phyloP scores from a whole-genome alignment of 139 green algal species.

The Closterium sp. region DNA sequence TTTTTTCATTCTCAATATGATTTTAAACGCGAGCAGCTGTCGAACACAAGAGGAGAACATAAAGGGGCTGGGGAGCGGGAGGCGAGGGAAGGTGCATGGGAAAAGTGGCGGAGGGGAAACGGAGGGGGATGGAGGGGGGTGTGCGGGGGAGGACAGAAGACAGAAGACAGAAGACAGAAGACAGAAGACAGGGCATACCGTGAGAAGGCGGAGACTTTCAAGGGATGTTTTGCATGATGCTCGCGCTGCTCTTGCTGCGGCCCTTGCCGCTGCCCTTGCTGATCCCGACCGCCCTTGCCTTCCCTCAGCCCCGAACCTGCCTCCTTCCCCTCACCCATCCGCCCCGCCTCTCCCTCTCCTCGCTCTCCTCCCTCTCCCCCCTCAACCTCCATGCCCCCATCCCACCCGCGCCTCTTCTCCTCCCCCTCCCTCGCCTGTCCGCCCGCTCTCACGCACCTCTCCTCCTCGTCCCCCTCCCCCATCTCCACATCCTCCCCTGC shows the following conservation, averaged over 20 bases:
- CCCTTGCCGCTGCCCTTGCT: background rate
- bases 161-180: too few species aligned
- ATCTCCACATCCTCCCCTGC: background rate
- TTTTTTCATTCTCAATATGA: too few species aligned
- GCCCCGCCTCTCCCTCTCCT: background rate
- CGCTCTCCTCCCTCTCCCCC: background rate
- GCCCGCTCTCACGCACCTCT: background rate
- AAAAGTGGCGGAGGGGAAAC: background rate
- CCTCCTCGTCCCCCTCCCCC: background rate
- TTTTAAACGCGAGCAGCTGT: too few species aligned
- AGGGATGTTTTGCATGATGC: background rate
- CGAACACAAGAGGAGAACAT: too few species aligned
- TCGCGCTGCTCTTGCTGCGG: background rate
- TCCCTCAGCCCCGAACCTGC: too few species aligned
- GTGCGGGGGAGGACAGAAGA: too few species aligned
- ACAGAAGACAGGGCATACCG: background rate
- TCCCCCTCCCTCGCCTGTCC: background rate
- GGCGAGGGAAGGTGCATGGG: too few species aligned
- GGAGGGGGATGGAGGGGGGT: too few species aligned
- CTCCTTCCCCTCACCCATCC: too few species aligned
- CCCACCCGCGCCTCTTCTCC: background rate
- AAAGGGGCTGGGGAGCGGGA: too few species aligned
- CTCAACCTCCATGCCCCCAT: background rate
- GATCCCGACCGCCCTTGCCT: background rate
- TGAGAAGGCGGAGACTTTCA: background rate